phyloP scores from a whole-genome alignment of 139 green algal genomes.

The Diplosphaera chodatii region DNA sequence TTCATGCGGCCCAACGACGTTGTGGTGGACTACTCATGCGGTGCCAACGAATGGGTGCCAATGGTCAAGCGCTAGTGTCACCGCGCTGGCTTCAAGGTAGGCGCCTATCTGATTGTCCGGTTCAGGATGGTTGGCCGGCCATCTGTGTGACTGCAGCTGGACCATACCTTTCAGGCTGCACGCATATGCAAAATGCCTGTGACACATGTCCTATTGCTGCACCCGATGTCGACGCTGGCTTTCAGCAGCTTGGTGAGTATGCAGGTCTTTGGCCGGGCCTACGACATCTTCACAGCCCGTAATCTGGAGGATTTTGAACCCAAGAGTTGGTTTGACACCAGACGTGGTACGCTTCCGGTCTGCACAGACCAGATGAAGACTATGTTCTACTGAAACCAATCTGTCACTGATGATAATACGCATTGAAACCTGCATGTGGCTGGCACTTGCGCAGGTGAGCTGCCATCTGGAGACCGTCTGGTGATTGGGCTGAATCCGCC shows the following conservation, averaged over 20 bases:
- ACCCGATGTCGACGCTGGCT: no score
- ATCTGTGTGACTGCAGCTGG: no score
- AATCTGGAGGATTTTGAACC: conserved; percentile 31
- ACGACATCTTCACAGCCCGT: conserved; percentile 52
- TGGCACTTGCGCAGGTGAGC: not conserved
- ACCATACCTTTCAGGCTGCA: no score
- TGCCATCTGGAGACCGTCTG: conserved; percentile 13
- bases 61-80: conserved; percentile 24
- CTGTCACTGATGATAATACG: not conserved
- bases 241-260: no score
- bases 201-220: conserved; percentile 6
- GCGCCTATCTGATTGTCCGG: not conserved
- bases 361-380: no score
- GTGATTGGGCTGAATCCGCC: conserved; percentile 52
- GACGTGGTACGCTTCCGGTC: not conserved
- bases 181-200: conserved; percentile 9
- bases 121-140: no score
- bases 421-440: conserved; percentile 3
- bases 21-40: conserved; percentile 65
- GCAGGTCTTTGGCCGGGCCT: conserved; percentile 26
- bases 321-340: conserved; percentile 34
- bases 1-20: conserved; percentile 5
- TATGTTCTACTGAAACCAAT: not conserved
- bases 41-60: conserved; percentile 50
- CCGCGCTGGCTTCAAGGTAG: not conserved